Percentiles rank a stretch among this genome's conserved stretches.
Conservation (phyloP, 192 early-diverging fungal genomes). For the Backusella tuberculispora region DNA sequence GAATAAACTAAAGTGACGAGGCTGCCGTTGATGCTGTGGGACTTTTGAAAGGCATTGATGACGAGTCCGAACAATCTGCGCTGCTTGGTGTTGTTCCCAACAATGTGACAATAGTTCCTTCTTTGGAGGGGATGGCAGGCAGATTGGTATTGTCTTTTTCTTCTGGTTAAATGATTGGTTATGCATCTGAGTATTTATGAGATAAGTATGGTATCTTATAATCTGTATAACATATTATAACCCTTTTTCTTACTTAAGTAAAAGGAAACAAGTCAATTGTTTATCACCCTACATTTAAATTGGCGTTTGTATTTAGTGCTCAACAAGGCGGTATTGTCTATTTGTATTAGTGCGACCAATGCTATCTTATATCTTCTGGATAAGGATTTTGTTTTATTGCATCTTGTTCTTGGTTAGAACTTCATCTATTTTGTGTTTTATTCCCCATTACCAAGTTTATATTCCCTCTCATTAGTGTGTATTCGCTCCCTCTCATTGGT, state of each 20-base stretch:
- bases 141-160: too few species aligned
- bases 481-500: neutral
- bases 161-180: too few species aligned
- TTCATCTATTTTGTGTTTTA: neutral
- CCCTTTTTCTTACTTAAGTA: too few species aligned
- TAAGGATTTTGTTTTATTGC: neutral
- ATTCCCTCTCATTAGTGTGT: neutral
- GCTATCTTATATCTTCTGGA: neutral
- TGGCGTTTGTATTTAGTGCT: too few species aligned
- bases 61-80: slow-evolving; percentile 3
- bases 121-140: slow-evolving; percentile 16
- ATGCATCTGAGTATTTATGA: too few species aligned
- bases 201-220: too few species aligned
- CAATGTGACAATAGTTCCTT: too few species aligned
- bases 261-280: too few species aligned
- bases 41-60: slow-evolving; percentile 9
- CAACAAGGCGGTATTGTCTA: neutral
- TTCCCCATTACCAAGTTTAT: neutral
- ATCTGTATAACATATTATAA: too few species aligned
- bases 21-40: too few species aligned
- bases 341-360: neutral
- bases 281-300: too few species aligned
- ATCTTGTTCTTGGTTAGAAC: neutral
- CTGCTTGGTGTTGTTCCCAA: slow-evolving; percentile 19
- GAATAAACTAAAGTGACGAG: too few species aligned